phyloP scores from a whole-genome alignment of 2,329 filamentous ascomycete genomes.

The Zopfia rhizophila region DNA sequence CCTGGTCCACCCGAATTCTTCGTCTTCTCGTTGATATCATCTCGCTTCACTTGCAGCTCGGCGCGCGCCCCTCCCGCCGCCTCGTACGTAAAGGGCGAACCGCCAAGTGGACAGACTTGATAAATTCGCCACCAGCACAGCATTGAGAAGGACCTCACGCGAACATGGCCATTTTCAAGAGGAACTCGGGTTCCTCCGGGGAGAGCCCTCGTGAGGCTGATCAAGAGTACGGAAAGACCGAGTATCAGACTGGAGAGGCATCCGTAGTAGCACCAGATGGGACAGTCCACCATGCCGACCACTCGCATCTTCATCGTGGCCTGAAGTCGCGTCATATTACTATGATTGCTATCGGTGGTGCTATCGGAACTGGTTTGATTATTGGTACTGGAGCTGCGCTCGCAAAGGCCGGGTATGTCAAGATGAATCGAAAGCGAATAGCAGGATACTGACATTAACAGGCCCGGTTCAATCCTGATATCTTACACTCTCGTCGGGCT shows the following conservation, averaged over 20 bases:
- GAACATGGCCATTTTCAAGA: slow-evolving; percentile 42
- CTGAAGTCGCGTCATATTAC: slow-evolving; percentile 66
- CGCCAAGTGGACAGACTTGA: slow-evolving; percentile 10
- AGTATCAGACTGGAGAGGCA: slow-evolving; percentile 31
- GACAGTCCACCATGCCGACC: slow-evolving; percentile 36
- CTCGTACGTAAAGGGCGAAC: slow-evolving; percentile 8
- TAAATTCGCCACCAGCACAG: slow-evolving; percentile 2
- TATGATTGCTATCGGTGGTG: slow-evolving; percentile 78
- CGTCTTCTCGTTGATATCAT: slow-evolving; percentile 10
- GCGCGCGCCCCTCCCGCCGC: slow-evolving; percentile 20
- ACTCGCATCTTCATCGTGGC: slow-evolving; percentile 60
- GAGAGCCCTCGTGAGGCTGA: slow-evolving; percentile 41
- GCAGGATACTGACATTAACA: slow-evolving; percentile 34
- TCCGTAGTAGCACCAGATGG: slow-evolving; percentile 34
- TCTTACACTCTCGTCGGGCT: slow-evolving; percentile 75
- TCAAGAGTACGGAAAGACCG: slow-evolving; percentile 27
- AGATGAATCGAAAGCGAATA: neutral
- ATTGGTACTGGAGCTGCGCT: slow-evolving; percentile 69
- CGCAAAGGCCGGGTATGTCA: slow-evolving; percentile 56
- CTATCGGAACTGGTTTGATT: slow-evolving; percentile 77
- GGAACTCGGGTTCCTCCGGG: slow-evolving; percentile 39
- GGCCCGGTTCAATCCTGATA: slow-evolving; percentile 75
- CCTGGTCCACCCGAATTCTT: neutral
- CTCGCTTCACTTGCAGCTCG: slow-evolving; percentile 17
- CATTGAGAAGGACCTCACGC: slow-evolving; percentile 1